phyloP scores from a whole-genome alignment of 148 eudicot species.

The Pouteria glomerata region DNA sequence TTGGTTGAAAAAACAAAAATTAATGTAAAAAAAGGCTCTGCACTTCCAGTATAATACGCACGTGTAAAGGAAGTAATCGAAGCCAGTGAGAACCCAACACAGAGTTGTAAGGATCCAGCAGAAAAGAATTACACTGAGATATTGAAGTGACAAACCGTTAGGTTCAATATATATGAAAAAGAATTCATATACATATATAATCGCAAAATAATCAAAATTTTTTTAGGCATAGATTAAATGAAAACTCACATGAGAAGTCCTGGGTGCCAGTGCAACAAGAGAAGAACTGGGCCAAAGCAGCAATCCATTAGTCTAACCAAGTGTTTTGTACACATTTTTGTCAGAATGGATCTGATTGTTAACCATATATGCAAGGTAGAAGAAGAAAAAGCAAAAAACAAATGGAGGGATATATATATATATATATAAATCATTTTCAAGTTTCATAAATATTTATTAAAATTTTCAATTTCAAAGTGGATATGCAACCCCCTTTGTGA shows the following conservation, averaged over 20 bases:
- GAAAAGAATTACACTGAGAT: slow-evolving; percentile 42
- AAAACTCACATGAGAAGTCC: slow-evolving; percentile 59
- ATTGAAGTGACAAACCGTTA: not conserved
- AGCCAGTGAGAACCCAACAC: slow-evolving; percentile 60
- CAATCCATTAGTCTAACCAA: slow-evolving; percentile 32
- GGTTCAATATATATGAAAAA: not conserved
- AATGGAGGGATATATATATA: no score
- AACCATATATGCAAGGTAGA: not conserved
- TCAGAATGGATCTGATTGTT: not conserved
- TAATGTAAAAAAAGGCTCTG: no score
- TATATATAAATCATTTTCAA: no score
- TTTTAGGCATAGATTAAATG: not conserved
- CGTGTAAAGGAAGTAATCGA: slow-evolving; percentile 60
- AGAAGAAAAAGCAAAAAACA: not conserved
- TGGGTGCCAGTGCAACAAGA: slow-evolving; percentile 59
- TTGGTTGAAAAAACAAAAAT: not conserved
- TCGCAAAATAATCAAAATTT: not conserved
- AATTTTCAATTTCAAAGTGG: no score
- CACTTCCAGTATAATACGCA: slow-evolving; percentile 33
- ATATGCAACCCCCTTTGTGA: no score
- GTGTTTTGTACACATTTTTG: not conserved
- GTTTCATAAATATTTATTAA: no score
- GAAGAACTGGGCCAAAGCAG: slow-evolving; percentile 52
- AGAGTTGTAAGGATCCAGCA: slow-evolving; percentile 61
- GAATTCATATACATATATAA: not conserved